Base-by-base conservation (phyloP, 345 rosid species). In the Nephelium lappaceum region DNA sequence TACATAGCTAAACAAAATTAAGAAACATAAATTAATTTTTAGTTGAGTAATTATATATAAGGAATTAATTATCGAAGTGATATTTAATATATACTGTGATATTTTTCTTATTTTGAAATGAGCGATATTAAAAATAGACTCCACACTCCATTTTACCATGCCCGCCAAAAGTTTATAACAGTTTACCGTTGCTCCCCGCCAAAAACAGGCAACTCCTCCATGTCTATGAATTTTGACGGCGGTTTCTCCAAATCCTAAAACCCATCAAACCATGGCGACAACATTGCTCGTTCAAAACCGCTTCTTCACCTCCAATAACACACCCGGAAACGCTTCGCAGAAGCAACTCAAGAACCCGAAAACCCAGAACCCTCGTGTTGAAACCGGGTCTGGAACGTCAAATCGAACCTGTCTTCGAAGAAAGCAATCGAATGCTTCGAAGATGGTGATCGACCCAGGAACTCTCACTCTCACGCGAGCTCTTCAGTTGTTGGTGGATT, bases 191-290 rank as follows among this genome's bases (percentile, higher is more conserved):
- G 19, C 5, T 14, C 21, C 79, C 86, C 92, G 85, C 81, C 86
- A 78, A 77, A 77, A 77, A n/a, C 53, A 55, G 60, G 38, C 51
- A 57, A 79, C 15, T 79, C 74, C n/a, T 67, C 72, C 39, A 60
- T 57, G 36, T 21, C 67, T n/a, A 31, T 49, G 53, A 73, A 74
- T 67, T 4, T 68, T 53, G 68, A 42, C 73, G 42, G 66, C 73
- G 27, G 24, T 31, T 63, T 74, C 18, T 49, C 45, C 42, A 42
- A 69, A 23, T 47, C 74, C 15, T 77, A 70, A 62, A 69, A 60
- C 73, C 24, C 51, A 10, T 68, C 41, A n/a, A 64, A 45, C 23
- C 57, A 60, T 55, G 57, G 86, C 87, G 92, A 84, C 88, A 57
- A 60, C 70, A 7, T 69, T 81, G 3, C 49, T 79, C 10, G 31